A percentile compares a stretch with the other conserved stretches of the same genome.
Conservation (phyloP, 2,329 filamentous ascomycete species). For the Exophiala spinifera region DNA sequence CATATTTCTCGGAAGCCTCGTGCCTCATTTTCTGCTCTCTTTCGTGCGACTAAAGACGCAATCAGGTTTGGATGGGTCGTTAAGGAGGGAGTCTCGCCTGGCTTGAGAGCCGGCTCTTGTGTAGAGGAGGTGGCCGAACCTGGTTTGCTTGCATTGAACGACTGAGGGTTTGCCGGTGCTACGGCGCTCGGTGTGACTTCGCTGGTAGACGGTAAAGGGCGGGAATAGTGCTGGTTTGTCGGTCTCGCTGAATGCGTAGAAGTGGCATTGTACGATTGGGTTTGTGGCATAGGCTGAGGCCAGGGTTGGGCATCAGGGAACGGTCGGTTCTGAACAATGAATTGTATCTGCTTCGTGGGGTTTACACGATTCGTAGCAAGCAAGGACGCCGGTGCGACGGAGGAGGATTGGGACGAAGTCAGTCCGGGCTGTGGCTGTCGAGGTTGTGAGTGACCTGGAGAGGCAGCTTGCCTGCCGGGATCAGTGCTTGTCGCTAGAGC, state of each 20-base stretch:
- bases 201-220: neutral
- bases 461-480: neutral
- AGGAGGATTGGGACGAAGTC: constrained; percentile 8
- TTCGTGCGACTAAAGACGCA: constrained; percentile 19
- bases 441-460: neutral
- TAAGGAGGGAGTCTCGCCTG: constrained; percentile 15
- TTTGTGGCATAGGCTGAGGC: constrained; percentile 4
- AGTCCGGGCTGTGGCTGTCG: constrained; percentile 8
- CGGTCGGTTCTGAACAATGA: constrained; percentile 5
- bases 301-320: constrained; percentile 10
- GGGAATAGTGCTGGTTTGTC: neutral
- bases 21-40: constrained; percentile 22
- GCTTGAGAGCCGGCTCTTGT: constrained; percentile 16
- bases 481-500: constrained; percentile 15
- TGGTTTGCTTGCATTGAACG: neutral
- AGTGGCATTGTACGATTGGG: neutral
- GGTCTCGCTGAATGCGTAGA: neutral
- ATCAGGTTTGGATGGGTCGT: constrained; percentile 20
- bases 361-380: neutral
- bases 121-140: neutral
- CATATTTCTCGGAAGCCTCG: constrained; percentile 18
- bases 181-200: neutral
- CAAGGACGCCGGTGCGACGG: neutral
- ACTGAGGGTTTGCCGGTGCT: neutral
- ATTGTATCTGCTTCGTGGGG: neutral